phyloP scores from a whole-genome alignment of 192 early-diverging fungal genomes.

The Dissophora ornata region DNA sequence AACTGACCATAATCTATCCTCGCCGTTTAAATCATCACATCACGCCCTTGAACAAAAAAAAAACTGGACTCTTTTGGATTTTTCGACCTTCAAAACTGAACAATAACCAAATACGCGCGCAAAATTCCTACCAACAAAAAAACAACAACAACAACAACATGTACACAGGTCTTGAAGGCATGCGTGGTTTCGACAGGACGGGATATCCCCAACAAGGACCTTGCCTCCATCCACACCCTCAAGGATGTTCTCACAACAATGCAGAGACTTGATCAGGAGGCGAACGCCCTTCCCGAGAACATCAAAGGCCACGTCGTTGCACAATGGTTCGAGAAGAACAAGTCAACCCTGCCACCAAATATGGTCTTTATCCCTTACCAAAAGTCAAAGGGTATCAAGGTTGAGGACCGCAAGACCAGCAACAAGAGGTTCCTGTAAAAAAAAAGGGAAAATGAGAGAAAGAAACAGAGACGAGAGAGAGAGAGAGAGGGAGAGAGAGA shows the following conservation, averaged over 20 bases:
- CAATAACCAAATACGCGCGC: too few species aligned
- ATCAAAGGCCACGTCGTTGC: constrained; percentile 55
- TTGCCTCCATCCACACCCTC: constrained; percentile 37
- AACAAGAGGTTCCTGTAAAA: constrained; percentile 50
- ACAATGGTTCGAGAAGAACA: constrained; percentile 55
- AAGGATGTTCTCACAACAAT: constrained; percentile 25
- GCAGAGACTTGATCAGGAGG: constrained; percentile 12
- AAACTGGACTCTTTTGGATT: too few species aligned
- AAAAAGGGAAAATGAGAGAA: background rate
- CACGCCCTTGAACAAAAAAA: too few species aligned
- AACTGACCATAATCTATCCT: too few species aligned
- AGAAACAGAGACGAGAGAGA: too few species aligned
- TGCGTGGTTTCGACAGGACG: constrained; percentile 35
- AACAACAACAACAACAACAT: background rate
- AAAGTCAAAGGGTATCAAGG: constrained; percentile 52
- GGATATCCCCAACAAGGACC: constrained; percentile 50
- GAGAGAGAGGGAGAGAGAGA: too few species aligned
- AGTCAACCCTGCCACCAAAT: constrained; percentile 49
- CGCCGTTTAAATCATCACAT: too few species aligned
- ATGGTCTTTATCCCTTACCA: constrained; percentile 56
- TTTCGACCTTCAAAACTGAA: too few species aligned
- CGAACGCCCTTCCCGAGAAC: constrained; percentile 8
- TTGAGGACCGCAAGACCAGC: constrained; percentile 43
- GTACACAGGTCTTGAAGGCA: constrained; percentile 46
- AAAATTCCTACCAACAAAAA: too few species aligned